Evolutionary conservation across 2,329 filamentous ascomycete genomes (phyloP).

Genomic region (Aspergillus thermomutatus): DNA sequence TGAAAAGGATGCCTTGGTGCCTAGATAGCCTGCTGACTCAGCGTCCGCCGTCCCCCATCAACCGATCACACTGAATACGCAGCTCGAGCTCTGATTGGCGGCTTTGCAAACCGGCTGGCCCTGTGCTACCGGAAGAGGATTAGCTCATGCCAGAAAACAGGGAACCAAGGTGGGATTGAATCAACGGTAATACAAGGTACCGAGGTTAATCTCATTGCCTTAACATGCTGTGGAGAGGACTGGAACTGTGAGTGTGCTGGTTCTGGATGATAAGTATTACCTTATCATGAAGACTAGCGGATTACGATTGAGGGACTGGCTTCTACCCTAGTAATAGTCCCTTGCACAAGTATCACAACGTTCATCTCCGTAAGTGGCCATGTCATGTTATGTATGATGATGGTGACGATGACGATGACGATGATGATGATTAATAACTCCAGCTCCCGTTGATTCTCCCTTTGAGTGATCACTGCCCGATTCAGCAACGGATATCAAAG

Average conservation of each 20-base stretch:
- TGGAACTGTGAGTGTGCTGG: not conserved
- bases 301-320: too few species aligned
- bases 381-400: not conserved
- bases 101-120: not conserved
- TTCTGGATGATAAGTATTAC: not conserved
- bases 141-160: not conserved
- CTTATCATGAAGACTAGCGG: too few species aligned
- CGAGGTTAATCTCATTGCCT: too few species aligned
- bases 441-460: not conserved
- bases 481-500: not conserved
- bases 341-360: not conserved
- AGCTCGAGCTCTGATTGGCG: not conserved
- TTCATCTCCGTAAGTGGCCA: too few species aligned
- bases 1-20: too few species aligned
- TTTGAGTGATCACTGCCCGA: not conserved
- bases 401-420: not conserved
- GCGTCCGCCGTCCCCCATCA: not conserved
- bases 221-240: too few species aligned
- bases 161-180: not conserved
- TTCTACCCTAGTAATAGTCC: not conserved
- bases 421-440: not conserved
- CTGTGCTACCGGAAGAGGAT: not conserved
- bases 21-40: not conserved
- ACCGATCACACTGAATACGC: not conserved
- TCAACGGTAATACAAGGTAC: not conserved